These are phyloP conservation scores for Strigomonas galati DNA, from an alignment of 208 protist species.

Conservation along the genomic window DNA sequence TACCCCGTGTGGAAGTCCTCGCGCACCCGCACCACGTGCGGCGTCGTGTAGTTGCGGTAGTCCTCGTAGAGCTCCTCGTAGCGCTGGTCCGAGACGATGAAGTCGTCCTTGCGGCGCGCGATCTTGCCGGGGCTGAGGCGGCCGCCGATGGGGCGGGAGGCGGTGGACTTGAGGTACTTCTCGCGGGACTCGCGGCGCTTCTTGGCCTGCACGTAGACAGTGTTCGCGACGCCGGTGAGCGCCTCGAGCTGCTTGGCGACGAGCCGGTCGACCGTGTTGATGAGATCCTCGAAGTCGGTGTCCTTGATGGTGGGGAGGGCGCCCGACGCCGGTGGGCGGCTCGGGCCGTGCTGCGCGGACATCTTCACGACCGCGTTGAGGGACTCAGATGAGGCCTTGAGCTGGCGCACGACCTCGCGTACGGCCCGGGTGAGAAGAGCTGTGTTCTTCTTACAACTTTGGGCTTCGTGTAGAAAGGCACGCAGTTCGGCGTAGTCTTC, in stretches of 20 bases:
- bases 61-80: background rate
- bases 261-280: background rate
- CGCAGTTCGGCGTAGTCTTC: background rate
- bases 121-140: background rate
- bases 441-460: background rate
- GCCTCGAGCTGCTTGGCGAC: slow-evolving; percentile 3
- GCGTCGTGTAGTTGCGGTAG: background rate
- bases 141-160: background rate
- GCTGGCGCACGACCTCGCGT: background rate
- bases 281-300: background rate
- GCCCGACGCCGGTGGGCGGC: background rate
- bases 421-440: background rate
- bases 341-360: background rate
- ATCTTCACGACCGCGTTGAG: background rate
- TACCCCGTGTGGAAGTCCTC: slow-evolving; percentile 4
- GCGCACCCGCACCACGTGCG: background rate
- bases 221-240: background rate
- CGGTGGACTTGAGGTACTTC: slow-evolving; percentile 1
- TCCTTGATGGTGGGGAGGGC: too few species aligned
- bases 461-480: background rate
- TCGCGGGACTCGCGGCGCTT: background rate
- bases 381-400: background rate
- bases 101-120: background rate
- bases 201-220: background rate
- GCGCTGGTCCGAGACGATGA: background rate